These are phyloP conservation scores for Saccharum hybrid DNA, from an alignment of 202 grass and related monocot species.

Conservation along the genomic window DNA sequence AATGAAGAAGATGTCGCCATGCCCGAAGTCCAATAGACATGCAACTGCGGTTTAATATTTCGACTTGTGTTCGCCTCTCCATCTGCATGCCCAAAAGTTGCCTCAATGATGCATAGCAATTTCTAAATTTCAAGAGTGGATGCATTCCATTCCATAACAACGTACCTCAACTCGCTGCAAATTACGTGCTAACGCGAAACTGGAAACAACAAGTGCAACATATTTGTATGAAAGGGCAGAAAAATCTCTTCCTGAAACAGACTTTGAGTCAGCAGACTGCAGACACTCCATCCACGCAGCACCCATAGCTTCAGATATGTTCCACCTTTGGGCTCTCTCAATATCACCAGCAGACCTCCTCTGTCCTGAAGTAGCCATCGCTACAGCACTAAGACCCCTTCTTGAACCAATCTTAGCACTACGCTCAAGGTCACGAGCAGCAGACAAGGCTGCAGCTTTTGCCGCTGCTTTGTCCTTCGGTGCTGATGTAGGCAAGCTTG, in stretches of 20 bases:
- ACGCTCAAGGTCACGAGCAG: conserved; percentile 89
- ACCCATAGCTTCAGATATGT: conserved; percentile 94
- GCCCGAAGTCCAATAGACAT: conserved; percentile 77
- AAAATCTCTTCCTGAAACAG: conserved; percentile 85
- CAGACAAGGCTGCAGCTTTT: conserved; percentile 92
- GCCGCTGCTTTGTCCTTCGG: conserved; percentile 92
- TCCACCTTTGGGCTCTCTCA: conserved; percentile 94
- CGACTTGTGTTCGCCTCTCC: conserved; percentile 84
- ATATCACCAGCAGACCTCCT: conserved; percentile 83
- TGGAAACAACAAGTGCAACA: conserved; percentile 93
- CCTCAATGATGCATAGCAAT: conserved; percentile 30
- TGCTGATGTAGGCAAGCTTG: conserved; percentile 55
- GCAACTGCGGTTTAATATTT: conserved; percentile 60
- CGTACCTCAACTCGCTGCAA: conserved; percentile 89
- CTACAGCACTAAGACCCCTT: conserved; percentile 97
- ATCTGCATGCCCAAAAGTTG: conserved; percentile 71
- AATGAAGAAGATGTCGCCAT: conserved; percentile 98
- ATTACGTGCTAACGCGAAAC: conserved; percentile 90
- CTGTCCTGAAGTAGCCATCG: conserved; percentile 98
- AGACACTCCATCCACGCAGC: conserved; percentile 97
- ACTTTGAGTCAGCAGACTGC: conserved; percentile 81
- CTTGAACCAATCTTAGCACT: conserved; percentile 96
- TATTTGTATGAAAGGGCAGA: conserved; percentile 96
- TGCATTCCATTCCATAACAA: conserved; percentile 34
- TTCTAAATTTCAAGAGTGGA: conserved; percentile 33